Evolutionary conservation across 2,329 filamentous ascomycete species (phyloP).

Genomic region (Talaromyces islandicus): DNA sequence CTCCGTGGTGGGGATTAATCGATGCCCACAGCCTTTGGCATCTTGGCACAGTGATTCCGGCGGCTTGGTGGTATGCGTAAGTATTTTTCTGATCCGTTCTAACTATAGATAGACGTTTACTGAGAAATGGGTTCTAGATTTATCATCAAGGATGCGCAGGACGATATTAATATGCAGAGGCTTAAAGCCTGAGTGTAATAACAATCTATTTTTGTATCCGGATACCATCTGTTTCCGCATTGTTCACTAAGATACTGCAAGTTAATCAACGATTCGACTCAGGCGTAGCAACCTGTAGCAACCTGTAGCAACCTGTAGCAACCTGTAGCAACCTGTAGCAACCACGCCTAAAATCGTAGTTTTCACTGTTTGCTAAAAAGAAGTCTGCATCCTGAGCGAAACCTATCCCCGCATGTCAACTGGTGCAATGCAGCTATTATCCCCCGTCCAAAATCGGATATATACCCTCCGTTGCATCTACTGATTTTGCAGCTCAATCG

Average conservation of each 20-base stretch:
- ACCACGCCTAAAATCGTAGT: too few species aligned
- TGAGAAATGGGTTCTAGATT: slow-evolving; percentile 54
- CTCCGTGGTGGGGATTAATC: slow-evolving; percentile 72
- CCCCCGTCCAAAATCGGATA: too few species aligned
- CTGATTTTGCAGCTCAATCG: neutral
- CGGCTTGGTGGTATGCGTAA: slow-evolving; percentile 90
- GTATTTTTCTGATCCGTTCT: slow-evolving; percentile 36
- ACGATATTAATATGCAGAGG: slow-evolving; percentile 69
- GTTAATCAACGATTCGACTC: neutral
- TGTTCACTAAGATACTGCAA: neutral
- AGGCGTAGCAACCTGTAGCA: too few species aligned
- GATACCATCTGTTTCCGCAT: neutral
- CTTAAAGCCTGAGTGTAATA: slow-evolving; percentile 55
- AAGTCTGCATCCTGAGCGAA: too few species aligned
- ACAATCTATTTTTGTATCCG: neutral
- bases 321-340: too few species aligned
- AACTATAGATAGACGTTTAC: slow-evolving; percentile 7
- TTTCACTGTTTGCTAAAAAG: too few species aligned
- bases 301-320: too few species aligned
- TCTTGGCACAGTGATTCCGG: slow-evolving; percentile 81
- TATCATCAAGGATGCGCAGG: slow-evolving; percentile 74
- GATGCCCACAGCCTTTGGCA: slow-evolving; percentile 98
- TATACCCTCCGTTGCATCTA: too few species aligned
- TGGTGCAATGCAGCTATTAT: too few species aligned
- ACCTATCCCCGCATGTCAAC: too few species aligned